Conservation (phyloP, 2,329 filamentous ascomycete species). For the Arthrocladium fulminans region DNA sequence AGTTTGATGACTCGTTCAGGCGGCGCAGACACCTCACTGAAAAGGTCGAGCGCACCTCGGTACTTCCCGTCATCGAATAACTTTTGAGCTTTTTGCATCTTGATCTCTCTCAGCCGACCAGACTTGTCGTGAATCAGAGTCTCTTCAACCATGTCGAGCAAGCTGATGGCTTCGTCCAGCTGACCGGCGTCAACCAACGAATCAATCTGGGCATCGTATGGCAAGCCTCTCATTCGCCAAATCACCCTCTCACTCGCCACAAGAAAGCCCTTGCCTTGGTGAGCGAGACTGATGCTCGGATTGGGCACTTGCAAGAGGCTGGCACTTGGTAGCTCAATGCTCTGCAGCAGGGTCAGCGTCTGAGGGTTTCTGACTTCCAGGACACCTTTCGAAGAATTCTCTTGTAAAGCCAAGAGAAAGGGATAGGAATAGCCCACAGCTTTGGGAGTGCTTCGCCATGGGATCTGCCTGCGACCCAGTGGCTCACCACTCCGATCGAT, state of each 20-base stretch:
- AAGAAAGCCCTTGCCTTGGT: slow-evolving; percentile 91
- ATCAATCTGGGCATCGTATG: slow-evolving; percentile 83
- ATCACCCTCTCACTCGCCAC: slow-evolving; percentile 84
- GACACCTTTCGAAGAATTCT: slow-evolving; percentile 64
- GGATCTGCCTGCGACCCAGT: slow-evolving; percentile 76
- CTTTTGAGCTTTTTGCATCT: slow-evolving; percentile 80
- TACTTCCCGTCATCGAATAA: slow-evolving; percentile 79
- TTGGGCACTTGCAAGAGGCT: slow-evolving; percentile 83
- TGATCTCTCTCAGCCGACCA: slow-evolving; percentile 71
- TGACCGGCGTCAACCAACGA: slow-evolving; percentile 64
- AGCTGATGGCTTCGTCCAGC: slow-evolving; percentile 85
- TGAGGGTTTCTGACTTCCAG: slow-evolving; percentile 89
- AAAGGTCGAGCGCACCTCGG: slow-evolving; percentile 76
- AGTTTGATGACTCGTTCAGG: slow-evolving; percentile 79
- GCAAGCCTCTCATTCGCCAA: slow-evolving; percentile 91
- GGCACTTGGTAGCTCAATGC: slow-evolving; percentile 70
- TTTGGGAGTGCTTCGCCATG: slow-evolving; percentile 81
- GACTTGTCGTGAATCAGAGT: slow-evolving; percentile 77
- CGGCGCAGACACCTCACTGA: slow-evolving; percentile 80
- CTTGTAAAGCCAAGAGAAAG: slow-evolving; percentile 79
- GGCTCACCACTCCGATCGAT: slow-evolving; percentile 75
- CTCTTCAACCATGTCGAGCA: slow-evolving; percentile 84
- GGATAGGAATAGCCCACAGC: slow-evolving; percentile 94
- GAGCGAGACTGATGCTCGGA: slow-evolving; percentile 84
- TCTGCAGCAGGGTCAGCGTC: slow-evolving; percentile 82